Conservation (phyloP, 2,329 filamentous ascomycete genomes). For the Calonectria pteridis region DNA sequence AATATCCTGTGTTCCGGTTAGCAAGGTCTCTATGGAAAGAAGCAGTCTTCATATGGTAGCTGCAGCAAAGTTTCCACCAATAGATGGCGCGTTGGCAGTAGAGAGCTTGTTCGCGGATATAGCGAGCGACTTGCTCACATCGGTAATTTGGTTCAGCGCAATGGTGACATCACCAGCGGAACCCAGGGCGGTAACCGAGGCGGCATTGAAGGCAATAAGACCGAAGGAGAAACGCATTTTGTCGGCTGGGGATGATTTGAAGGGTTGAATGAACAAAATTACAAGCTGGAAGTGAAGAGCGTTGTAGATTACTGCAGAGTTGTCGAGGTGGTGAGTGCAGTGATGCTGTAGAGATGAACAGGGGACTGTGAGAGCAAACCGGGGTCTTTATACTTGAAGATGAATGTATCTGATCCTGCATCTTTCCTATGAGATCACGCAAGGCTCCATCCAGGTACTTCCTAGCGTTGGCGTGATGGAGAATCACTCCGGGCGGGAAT, state of each 20-base stretch:
- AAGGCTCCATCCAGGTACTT: too few relatives aligned
- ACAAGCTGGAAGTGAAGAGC: too few relatives aligned
- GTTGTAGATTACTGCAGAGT: too few relatives aligned
- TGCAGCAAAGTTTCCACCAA: background rate
- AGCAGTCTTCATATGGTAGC: background rate
- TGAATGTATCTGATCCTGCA: too few relatives aligned
- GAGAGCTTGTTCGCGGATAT: background rate
- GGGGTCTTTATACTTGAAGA: too few relatives aligned
- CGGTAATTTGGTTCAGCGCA: background rate
- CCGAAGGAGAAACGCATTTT: constrained; percentile 11
- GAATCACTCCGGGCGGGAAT: too few relatives aligned
- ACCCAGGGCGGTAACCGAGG: background rate
- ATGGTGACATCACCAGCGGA: background rate
- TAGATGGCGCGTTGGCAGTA: background rate
- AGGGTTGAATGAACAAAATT: background rate
- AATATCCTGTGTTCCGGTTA: background rate
- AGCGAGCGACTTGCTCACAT: background rate
- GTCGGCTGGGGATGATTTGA: background rate
- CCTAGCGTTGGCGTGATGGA: too few relatives aligned
- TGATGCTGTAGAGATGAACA: too few relatives aligned
- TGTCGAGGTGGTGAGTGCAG: too few relatives aligned
- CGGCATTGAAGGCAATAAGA: background rate
- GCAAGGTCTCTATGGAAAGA: background rate
- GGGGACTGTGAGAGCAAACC: too few relatives aligned
- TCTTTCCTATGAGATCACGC: too few relatives aligned